A percentile compares a stretch with the other conserved stretches of the same genome.
phyloP scores from a whole-genome alignment of 2,329 filamentous ascomycete species.

The Fusarium sterilihyphosum region DNA sequence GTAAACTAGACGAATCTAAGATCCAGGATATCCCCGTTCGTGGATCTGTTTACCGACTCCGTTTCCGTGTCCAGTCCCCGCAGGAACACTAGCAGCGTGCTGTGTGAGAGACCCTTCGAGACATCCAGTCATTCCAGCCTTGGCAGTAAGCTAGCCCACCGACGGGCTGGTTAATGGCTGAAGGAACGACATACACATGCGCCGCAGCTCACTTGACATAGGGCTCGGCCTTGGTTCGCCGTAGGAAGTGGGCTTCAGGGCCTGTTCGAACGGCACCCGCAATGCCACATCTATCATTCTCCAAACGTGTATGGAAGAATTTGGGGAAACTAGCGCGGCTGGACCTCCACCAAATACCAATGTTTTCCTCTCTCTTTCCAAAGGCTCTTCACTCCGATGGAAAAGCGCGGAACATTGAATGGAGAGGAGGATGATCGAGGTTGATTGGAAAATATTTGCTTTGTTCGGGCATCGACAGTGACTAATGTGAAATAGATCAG shows the following conservation, averaged over 20 bases:
- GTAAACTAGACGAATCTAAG: neutral
- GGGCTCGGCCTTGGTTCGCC: slow-evolving; percentile 36
- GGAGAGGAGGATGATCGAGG: neutral
- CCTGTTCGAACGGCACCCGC: slow-evolving; percentile 35
- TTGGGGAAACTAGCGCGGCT: slow-evolving; percentile 19
- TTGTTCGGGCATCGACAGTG: slow-evolving; percentile 36
- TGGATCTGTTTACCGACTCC: slow-evolving; percentile 25
- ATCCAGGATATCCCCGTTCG: slow-evolving; percentile 6
- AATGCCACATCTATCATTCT: slow-evolving; percentile 41
- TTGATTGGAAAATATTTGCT: slow-evolving; percentile 8
- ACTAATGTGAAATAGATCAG: slow-evolving; percentile 4
- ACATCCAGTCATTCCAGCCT: slow-evolving; percentile 12
- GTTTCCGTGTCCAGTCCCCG: slow-evolving; percentile 5
- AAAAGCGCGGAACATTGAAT: slow-evolving; percentile 8
- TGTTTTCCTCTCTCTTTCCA: neutral
- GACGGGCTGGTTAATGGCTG: slow-evolving; percentile 32
- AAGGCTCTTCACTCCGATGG: neutral
- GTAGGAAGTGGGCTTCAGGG: slow-evolving; percentile 27
- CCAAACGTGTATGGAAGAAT: slow-evolving; percentile 34
- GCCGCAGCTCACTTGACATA: slow-evolving; percentile 47
- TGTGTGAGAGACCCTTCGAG: slow-evolving; percentile 10
- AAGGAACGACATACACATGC: slow-evolving; percentile 44
- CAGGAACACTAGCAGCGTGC: slow-evolving; percentile 19
- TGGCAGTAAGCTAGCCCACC: slow-evolving; percentile 25
- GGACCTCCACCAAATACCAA: slow-evolving; percentile 14